A percentile compares a stretch with the other conserved stretches of the same genome.
These are phyloP conservation scores for Penicillium decumbens DNA, from an alignment of 2,329 filamentous ascomycete species.

Conservation along the genomic window DNA sequence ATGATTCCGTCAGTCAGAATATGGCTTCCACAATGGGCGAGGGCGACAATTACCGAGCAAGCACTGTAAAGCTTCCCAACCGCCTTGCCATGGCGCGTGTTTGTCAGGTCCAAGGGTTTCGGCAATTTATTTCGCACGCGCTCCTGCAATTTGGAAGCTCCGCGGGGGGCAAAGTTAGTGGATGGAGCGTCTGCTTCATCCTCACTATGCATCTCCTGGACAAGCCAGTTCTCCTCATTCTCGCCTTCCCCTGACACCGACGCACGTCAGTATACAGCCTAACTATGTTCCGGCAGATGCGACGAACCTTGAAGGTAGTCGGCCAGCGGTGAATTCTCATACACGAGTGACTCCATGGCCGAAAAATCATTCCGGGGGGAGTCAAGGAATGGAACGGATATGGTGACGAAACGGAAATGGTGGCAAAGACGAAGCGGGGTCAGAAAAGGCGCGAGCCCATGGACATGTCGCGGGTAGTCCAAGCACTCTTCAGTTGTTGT, in stretches of 20 bases:
- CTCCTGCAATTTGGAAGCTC: conserved; percentile 46
- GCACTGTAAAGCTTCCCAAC: conserved; percentile 43
- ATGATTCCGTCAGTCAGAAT: conserved; percentile 8
- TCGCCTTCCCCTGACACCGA: conserved; percentile 43
- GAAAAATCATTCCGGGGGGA: conserved; percentile 29
- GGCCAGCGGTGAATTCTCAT: conserved; percentile 81
- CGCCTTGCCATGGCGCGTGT: conserved; percentile 27
- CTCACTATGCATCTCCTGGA: conserved; percentile 29
- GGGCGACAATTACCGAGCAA: conserved; percentile 41
- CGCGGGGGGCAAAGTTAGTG: conserved; percentile 48
- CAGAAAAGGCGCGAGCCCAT: conserved; percentile 70
- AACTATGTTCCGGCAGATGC: not conserved
- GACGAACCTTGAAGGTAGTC: conserved; percentile 78
- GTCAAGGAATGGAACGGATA: conserved; percentile 14
- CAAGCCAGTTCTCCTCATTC: conserved; percentile 39
- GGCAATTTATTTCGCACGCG: conserved; percentile 49
- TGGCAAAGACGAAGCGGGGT: conserved; percentile 70
- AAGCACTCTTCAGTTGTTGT: conserved; percentile 8
- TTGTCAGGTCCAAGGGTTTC: conserved; percentile 42
- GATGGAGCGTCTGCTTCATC: conserved; percentile 28
- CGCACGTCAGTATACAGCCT: conserved; percentile 11
- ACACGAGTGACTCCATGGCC: conserved; percentile 80
- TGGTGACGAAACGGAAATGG: no score
- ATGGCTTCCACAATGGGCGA: not conserved
- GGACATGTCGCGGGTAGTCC: conserved; percentile 14